Conservation (phyloP, 2,329 filamentous ascomycete genomes). For the Simplicillium sp. region DNA sequence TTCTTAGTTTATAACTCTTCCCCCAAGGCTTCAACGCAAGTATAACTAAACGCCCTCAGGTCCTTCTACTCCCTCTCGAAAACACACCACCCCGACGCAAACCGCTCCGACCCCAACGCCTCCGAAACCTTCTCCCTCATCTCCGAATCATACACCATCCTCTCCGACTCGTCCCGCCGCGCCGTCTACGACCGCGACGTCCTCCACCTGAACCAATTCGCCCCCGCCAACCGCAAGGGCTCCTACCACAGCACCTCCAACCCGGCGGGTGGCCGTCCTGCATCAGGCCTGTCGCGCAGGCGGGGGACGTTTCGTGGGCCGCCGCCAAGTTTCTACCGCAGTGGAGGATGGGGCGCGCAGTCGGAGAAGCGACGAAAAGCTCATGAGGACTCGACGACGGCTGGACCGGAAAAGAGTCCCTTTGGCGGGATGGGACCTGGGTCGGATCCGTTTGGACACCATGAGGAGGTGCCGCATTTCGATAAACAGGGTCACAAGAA, state of each 20-base stretch:
- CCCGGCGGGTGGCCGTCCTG: constrained; percentile 65
- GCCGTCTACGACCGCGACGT: constrained; percentile 71
- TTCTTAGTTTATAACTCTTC: constrained; percentile 4
- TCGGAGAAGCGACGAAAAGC: constrained; percentile 46
- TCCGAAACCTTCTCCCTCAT: constrained; percentile 71
- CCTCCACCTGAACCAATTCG: constrained; percentile 25
- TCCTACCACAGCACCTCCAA: constrained; percentile 46
- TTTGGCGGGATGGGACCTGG: constrained; percentile 49
- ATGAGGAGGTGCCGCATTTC: constrained; percentile 64
- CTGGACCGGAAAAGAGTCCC: constrained; percentile 9
- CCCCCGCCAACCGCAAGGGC: constrained; percentile 19
- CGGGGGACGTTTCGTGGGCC: constrained; percentile 72
- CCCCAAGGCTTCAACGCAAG: no score
- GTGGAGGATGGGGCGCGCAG: constrained; percentile 67
- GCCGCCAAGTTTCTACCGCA: constrained; percentile 79
- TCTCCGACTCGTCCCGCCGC: constrained; percentile 66
- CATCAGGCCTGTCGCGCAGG: constrained; percentile 71
- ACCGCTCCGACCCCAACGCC: constrained; percentile 65
- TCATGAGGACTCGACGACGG: constrained; percentile 31
- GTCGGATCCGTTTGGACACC: constrained; percentile 34
- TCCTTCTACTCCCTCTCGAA: constrained; percentile 90
- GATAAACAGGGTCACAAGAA: constrained; percentile 62
- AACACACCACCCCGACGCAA: constrained; percentile 83
- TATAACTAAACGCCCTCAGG: constrained; percentile 24
- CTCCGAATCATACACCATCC: constrained; percentile 72